Conservation (phyloP, 495 filamentous ascomycete species). For the Astrothelium subdiscretum region DNA sequence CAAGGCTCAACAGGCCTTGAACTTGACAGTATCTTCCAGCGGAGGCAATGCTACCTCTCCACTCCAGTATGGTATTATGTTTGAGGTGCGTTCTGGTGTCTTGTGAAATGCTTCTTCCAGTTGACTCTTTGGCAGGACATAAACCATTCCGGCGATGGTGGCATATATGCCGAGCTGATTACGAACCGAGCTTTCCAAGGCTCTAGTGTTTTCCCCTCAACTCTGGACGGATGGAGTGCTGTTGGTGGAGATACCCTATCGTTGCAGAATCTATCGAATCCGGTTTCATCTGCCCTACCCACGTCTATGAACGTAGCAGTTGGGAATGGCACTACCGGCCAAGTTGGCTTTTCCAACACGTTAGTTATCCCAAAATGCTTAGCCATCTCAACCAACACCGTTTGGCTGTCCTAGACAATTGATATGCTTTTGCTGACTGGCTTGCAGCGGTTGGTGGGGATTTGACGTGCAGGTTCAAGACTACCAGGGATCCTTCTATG, state of each 20-base stretch:
- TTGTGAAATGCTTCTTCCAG: conserved; percentile 9
- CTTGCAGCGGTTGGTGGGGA: conserved; percentile 15
- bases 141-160: conserved; percentile 65
- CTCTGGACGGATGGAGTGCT: conserved; percentile 41
- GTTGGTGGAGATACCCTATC: conserved; percentile 40
- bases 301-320: conserved; percentile 46
- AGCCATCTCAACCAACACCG: neutral
- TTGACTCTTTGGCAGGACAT: conserved; percentile 40
- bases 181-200: conserved; percentile 65
- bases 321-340: conserved; percentile 3
- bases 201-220: conserved; percentile 21
- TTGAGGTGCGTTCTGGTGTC: conserved; percentile 32
- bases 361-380: neutral
- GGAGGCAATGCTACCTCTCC: conserved; percentile 44
- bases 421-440: neutral
- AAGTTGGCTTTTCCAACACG: conserved; percentile 13
- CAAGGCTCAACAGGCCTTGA: conserved; percentile 14
- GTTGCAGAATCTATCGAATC: conserved; percentile 34
- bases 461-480: conserved; percentile 15
- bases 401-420: neutral
- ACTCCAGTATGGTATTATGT: conserved; percentile 49
- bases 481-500: conserved; percentile 29
- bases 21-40: conserved; percentile 30
- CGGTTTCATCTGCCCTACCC: conserved; percentile 42
- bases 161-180: conserved; percentile 64